A percentile compares a stretch with the other conserved stretches of the same genome.
Conservation (phyloP, 2,329 filamentous ascomycete species). For the Capronia coronata region DNA sequence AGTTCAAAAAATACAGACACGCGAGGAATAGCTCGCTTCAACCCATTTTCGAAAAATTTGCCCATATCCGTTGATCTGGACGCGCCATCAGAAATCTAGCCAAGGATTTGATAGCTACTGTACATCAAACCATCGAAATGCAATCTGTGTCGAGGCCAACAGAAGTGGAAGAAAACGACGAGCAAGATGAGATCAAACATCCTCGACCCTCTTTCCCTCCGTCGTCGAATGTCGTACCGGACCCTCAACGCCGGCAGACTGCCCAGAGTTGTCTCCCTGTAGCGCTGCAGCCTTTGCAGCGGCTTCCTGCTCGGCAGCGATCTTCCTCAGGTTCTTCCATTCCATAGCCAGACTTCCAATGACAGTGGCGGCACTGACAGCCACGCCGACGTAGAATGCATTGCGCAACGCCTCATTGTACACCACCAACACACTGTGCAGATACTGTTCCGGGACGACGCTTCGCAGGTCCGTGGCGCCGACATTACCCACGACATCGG, state of each 20-base stretch:
- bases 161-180: background rate
- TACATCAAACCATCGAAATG: no score
- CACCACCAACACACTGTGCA: slow-evolving; percentile 51
- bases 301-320: slow-evolving; percentile 13
- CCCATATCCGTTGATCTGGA: no score
- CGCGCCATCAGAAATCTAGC: no score
- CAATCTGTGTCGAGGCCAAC: no score
- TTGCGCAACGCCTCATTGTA: slow-evolving; percentile 58
- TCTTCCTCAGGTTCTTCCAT: slow-evolving; percentile 60
- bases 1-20: no score
- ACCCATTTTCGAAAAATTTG: no score
- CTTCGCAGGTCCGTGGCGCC: slow-evolving; percentile 41
- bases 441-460: slow-evolving; percentile 45
- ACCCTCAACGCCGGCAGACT: background rate
- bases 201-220: slow-evolving; percentile 9
- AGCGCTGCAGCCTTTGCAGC: slow-evolving; percentile 8
- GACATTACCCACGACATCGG: slow-evolving; percentile 15
- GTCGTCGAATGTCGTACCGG: background rate
- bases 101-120: no score
- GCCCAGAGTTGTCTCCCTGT: background rate
- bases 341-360: slow-evolving; percentile 53
- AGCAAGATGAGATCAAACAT: background rate
- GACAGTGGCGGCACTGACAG: slow-evolving; percentile 49
- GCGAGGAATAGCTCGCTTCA: no score
- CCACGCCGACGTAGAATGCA: slow-evolving; percentile 56